Conservation (phyloP, 352 stramenopile species). For the Hyaloperonospora brassicae region DNA sequence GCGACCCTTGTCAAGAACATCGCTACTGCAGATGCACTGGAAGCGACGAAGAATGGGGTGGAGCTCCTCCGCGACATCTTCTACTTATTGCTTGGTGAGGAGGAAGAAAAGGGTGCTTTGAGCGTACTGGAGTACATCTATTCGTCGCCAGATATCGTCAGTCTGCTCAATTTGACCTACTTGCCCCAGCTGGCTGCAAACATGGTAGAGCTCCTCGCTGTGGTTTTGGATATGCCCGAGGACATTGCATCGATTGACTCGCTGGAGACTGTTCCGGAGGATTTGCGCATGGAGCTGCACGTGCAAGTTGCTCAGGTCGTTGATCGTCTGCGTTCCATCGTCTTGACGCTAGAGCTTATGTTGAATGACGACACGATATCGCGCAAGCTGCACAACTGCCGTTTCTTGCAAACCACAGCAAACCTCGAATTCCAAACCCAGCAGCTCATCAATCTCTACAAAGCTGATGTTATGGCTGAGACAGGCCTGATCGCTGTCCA, state of each 20-base stretch:
- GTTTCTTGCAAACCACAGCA: conserved; percentile 49
- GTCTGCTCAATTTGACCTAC: conserved; percentile 51
- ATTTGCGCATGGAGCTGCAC: conserved; percentile 54
- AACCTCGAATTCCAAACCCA: conserved; percentile 65
- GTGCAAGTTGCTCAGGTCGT: conserved; percentile 60
- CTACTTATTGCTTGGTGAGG: conserved; percentile 51
- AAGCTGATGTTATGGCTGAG: conserved; percentile 52
- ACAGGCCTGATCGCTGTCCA: conserved; percentile 44
- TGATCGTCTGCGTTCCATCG: conserved; percentile 38
- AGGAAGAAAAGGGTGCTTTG: conserved; percentile 40
- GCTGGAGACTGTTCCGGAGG: conserved; percentile 27
- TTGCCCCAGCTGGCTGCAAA: conserved; percentile 54
- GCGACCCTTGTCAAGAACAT: conserved; percentile 52
- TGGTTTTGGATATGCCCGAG: conserved; percentile 76
- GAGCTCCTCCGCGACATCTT: conserved; percentile 62
- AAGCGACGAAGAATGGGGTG: conserved; percentile 50
- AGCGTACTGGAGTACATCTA: conserved; percentile 61
- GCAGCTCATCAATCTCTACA: conserved; percentile 60
- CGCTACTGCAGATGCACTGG: conserved; percentile 46
- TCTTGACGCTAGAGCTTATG: conserved; percentile 50
- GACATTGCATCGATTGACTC: conserved; percentile 47
- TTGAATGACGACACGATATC: conserved; percentile 38
- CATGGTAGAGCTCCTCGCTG: conserved; percentile 62
- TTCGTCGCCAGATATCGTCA: conserved; percentile 45
- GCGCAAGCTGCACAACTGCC: conserved; percentile 45